These are phyloP conservation scores for Plantago rigida DNA, from an alignment of 305 asterid genomes.

Conservation along the genomic window DNA sequence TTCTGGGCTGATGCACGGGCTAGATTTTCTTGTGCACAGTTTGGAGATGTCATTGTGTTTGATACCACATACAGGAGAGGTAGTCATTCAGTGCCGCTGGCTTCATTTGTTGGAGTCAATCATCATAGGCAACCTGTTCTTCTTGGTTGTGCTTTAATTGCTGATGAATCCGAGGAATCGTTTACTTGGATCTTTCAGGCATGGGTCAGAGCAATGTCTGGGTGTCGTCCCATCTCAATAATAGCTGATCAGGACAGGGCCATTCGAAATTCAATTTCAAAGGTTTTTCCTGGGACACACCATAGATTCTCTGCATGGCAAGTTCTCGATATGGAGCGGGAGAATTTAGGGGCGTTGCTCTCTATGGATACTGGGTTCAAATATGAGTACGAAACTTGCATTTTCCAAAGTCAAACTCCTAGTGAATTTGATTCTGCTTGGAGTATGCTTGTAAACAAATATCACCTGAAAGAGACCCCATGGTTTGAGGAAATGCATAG, in stretches of 20 bases:
- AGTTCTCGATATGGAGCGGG: conserved; percentile 59
- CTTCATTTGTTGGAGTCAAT: conserved; percentile 77
- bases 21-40: conserved; percentile 76
- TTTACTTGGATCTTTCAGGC: conserved; percentile 84
- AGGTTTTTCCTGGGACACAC: conserved; percentile 68
- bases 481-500: conserved; percentile 84
- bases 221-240: conserved; percentile 59
- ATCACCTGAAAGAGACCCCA: conserved; percentile 49
- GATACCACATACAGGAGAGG: conserved; percentile 68
- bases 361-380: conserved; percentile 69
- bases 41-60: conserved; percentile 76
- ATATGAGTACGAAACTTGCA: conserved; percentile 71
- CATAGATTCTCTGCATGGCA: conserved; percentile 84
- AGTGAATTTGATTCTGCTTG: conserved; percentile 79
- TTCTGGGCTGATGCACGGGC: conserved; percentile 88
- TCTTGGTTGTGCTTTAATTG: conserved; percentile 85
- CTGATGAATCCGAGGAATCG: conserved; percentile 84
- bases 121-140: conserved; percentile 88
- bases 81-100: conserved; percentile 58
- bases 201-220: conserved; percentile 76
- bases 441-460: conserved; percentile 65
- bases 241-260: conserved; percentile 73
- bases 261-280: conserved; percentile 60
- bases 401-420: conserved; percentile 65
- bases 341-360: conserved; percentile 52